phyloP scores from a whole-genome alignment of 352 stramenopile species.

The Phytopythium montanum region DNA sequence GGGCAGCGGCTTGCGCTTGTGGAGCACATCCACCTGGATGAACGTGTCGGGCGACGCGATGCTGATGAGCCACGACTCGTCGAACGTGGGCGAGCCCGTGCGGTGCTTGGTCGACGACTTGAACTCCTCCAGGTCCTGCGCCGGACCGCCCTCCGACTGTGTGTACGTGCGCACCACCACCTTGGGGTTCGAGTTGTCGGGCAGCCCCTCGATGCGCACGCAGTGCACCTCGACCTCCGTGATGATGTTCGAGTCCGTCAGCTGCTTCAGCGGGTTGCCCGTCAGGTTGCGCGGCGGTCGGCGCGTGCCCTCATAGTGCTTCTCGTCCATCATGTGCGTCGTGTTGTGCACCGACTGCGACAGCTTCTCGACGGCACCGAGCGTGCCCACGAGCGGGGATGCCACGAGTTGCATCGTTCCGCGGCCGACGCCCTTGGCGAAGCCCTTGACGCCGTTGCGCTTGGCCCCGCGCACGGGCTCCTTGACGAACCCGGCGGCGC shows the following conservation, averaged over 20 bases:
- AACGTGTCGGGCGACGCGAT: conserved; percentile 71
- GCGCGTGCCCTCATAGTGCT: conserved; percentile 68
- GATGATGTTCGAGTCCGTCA: conserved; percentile 84
- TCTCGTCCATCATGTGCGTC: conserved; percentile 83
- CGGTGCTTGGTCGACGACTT: conserved; percentile 67
- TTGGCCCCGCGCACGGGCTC: conserved; percentile 79
- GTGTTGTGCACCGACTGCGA: conserved; percentile 83
- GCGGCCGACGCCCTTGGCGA: conserved; percentile 76
- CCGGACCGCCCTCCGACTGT: conserved; percentile 36
- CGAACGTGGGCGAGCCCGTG: conserved; percentile 64
- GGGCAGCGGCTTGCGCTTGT: conserved; percentile 83
- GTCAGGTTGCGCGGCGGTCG: conserved; percentile 68
- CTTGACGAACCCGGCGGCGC: conserved; percentile 76
- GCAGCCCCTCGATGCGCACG: conserved; percentile 61
- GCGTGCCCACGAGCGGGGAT: conserved; percentile 76
- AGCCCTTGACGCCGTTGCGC: conserved; percentile 67
- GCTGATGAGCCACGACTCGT: conserved; percentile 82
- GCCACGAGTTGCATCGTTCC: conserved; percentile 76
- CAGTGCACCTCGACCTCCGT: conserved; percentile 82
- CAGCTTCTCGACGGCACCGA: conserved; percentile 83
- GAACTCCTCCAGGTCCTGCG: conserved; percentile 53
- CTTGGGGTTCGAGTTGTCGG: conserved; percentile 66
- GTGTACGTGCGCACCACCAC: conserved; percentile 66
- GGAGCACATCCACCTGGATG: conserved; percentile 75
- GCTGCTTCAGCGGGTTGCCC: conserved; percentile 52